Evolutionary conservation across 176 grass and related monocot species (phyloP).

Genomic region (Musa schizocarpa): DNA sequence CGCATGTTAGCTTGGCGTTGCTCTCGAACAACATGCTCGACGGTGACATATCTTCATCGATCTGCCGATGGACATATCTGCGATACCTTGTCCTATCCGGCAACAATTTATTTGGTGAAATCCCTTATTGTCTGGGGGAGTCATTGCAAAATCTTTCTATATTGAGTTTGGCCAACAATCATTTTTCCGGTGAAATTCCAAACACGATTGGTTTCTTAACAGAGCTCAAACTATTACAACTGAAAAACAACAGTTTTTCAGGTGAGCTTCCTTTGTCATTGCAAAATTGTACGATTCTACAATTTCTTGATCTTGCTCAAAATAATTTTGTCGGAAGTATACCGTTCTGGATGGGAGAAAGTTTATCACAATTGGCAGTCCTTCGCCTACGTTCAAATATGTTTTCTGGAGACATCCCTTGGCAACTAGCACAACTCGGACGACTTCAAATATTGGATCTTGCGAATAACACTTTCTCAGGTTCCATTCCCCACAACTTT

Average conservation of each 20-base stretch:
- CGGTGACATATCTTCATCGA: constrained; percentile 9
- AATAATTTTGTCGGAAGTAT: constrained; percentile 35
- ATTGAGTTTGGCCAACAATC: not conserved
- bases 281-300: not conserved
- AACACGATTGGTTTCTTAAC: not conserved
- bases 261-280: constrained; percentile 31
- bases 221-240: not conserved
- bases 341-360: constrained; percentile 35
- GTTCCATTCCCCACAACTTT: constrained; percentile 17
- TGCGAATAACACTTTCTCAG: constrained; percentile 24
- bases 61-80: not conserved
- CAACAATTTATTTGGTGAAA: constrained; percentile 16
- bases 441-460: constrained; percentile 28
- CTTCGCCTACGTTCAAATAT: constrained; percentile 25
- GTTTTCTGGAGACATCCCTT: constrained; percentile 26
- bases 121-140: not conserved
- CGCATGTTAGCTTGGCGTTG: not conserved
- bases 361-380: not conserved
- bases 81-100: not conserved
- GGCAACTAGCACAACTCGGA: not conserved
- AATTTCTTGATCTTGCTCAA: constrained; percentile 27
- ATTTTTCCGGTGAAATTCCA: not conserved
- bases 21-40: not conserved
- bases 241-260: constrained; percentile 24
- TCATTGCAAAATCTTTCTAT: not conserved